Evolutionary conservation across 2,329 filamentous ascomycete genomes (phyloP).

Genomic region (Tolypocladium tundrense): DNA sequence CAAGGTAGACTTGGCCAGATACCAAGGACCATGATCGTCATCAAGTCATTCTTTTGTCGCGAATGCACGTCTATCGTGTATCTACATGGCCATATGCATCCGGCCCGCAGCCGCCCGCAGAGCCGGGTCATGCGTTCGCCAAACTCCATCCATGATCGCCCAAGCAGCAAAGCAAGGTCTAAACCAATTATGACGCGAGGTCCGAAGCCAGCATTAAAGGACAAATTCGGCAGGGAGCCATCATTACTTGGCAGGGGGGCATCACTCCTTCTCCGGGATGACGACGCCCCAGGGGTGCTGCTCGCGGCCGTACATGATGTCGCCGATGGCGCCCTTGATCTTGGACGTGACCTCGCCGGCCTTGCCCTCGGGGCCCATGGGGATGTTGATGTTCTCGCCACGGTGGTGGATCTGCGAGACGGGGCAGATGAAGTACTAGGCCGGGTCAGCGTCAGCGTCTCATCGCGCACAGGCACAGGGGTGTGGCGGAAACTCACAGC

Average conservation of each 20-base stretch:
- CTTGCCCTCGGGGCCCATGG: slow-evolving; percentile 41
- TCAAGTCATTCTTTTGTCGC: background rate
- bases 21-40: background rate
- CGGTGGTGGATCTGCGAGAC: slow-evolving; percentile 60
- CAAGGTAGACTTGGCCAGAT: background rate
- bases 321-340: slow-evolving; percentile 57
- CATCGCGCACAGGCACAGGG: background rate
- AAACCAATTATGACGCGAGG: background rate
- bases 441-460: slow-evolving; percentile 8
- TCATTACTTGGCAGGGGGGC: no score
- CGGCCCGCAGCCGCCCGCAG: background rate
- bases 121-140: background rate
- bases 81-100: background rate
- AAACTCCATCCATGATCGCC: background rate
- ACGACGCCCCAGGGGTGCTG: slow-evolving; percentile 61
- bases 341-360: slow-evolving; percentile 45
- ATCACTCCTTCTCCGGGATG: slow-evolving; percentile 46
- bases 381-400: slow-evolving; percentile 51
- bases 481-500: slow-evolving; percentile 46
- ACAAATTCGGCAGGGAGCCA: background rate
- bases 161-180: background rate
- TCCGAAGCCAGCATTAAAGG: background rate
- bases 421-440: slow-evolving; percentile 59
- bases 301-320: slow-evolving; percentile 66
- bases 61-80: background rate